Evolutionary conservation across 768 basidiomycete species (phyloP).

Genomic region (Sutorius australiensis): DNA sequence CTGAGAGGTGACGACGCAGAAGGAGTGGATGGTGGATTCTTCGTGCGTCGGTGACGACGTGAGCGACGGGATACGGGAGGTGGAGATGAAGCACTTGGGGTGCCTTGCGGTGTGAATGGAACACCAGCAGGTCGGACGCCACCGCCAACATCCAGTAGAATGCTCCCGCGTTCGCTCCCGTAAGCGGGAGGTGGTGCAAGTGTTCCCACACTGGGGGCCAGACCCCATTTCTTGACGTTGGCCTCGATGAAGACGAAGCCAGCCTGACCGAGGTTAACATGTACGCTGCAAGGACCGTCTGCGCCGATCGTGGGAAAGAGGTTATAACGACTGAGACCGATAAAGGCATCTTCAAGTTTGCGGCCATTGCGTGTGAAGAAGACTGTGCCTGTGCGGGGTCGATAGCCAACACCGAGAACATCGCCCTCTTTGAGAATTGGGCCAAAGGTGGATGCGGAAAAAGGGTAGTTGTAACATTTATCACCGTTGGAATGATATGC

Average conservation of each 20-base stretch:
- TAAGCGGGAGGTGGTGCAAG: slow-evolving; percentile 97
- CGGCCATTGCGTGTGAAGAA: slow-evolving; percentile 98
- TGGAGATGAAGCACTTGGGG: slow-evolving; percentile 45
- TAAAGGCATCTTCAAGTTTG: slow-evolving; percentile 93
- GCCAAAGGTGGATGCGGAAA: slow-evolving; percentile 81
- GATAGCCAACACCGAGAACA: slow-evolving; percentile 92
- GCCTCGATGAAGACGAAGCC: slow-evolving; percentile 99
- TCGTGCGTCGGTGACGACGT: slow-evolving; percentile 58
- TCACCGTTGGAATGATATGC: slow-evolving; percentile 97
- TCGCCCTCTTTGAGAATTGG: slow-evolving; percentile 88
- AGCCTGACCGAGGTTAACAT: slow-evolving; percentile 95
- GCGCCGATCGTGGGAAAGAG: slow-evolving; percentile 97
- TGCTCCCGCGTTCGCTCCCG: slow-evolving; percentile 94
- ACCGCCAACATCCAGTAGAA: slow-evolving; percentile 83
- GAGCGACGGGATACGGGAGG: slow-evolving; percentile 47
- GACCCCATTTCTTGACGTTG: slow-evolving; percentile 99
- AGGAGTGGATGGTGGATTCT: slow-evolving; percentile 38
- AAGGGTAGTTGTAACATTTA: slow-evolving; percentile 96
- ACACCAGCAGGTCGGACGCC: slow-evolving; percentile 34
- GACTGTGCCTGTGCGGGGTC: slow-evolving; percentile 94
- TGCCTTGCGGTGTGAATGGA: slow-evolving; percentile 39
- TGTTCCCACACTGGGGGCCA: slow-evolving; percentile 96
- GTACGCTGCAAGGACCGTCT: slow-evolving; percentile 92
- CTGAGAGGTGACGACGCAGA: slow-evolving; percentile 66
- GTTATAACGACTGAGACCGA: slow-evolving; percentile 86